These are phyloP conservation scores for Crepidotus variabilis DNA, from an alignment of 768 basidiomycete genomes.

Conservation along the genomic window DNA sequence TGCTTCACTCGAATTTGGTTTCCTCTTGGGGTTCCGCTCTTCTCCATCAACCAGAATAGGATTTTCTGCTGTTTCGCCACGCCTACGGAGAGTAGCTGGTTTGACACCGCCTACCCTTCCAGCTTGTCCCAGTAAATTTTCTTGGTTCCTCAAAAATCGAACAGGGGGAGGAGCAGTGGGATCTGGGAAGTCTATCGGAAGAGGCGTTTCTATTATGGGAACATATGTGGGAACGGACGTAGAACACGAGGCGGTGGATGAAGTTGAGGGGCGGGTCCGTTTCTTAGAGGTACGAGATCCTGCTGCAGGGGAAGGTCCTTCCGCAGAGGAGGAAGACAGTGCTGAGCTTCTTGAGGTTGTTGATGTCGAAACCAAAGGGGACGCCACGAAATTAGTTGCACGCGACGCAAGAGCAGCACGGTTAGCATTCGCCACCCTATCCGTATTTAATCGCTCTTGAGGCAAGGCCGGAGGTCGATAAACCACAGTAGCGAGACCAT, in stretches of 20 bases:
- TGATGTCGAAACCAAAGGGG: too few species aligned
- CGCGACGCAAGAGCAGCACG: slow-evolving; percentile 1
- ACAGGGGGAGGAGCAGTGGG: slow-evolving; percentile 57
- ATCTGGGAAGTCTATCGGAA: slow-evolving; percentile 59
- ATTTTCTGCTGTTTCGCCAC: slow-evolving; percentile 54
- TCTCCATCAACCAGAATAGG: slow-evolving; percentile 74
- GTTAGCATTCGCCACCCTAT: slow-evolving; percentile 6
- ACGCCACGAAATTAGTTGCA: too few species aligned
- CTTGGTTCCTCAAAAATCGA: slow-evolving; percentile 72
- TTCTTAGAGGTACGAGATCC: too few species aligned
- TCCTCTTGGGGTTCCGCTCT: slow-evolving; percentile 17
- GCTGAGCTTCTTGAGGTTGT: too few species aligned
- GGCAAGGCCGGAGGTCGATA: slow-evolving; percentile 35
- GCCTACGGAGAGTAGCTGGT: slow-evolving; percentile 45
- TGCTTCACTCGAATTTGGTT: neutral
- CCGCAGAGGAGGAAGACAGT: too few species aligned
- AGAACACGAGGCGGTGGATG: neutral
- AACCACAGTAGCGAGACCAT: slow-evolving; percentile 29
- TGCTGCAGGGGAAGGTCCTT: too few species aligned
- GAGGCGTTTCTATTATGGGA: slow-evolving; percentile 40
- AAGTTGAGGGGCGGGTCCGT: slow-evolving; percentile 13
- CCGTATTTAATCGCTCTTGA: slow-evolving; percentile 9
- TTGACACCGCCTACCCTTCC: slow-evolving; percentile 67
- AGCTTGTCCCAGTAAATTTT: slow-evolving; percentile 67
- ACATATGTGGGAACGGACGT: slow-evolving; percentile 15